Evolutionary conservation across 176 grass and related monocot genomes (phyloP).

Genomic region (Puya raimondii): DNA sequence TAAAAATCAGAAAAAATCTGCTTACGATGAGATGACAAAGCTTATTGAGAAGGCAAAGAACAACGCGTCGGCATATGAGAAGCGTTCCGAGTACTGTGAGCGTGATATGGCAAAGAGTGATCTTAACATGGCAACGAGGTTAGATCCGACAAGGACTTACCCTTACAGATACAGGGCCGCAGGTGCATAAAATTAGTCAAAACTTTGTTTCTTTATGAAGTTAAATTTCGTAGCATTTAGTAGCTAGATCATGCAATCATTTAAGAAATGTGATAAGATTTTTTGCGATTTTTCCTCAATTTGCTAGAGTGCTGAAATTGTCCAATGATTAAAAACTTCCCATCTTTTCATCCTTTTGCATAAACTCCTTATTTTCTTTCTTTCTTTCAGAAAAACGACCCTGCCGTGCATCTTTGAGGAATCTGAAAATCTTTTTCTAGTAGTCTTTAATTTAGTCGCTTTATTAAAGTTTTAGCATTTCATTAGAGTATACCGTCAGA

Average conservation of each 20-base stretch:
- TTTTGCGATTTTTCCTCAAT: neutral
- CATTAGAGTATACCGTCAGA: no score
- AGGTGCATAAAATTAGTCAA: constrained; percentile 28
- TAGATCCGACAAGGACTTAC: constrained; percentile 84
- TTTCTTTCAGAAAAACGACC: neutral
- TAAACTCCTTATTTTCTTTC: neutral
- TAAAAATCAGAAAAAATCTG: constrained; percentile 63
- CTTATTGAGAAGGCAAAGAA: constrained; percentile 75
- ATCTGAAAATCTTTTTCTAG: no score
- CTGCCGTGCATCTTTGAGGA: no score
- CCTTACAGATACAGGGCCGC: constrained; percentile 97
- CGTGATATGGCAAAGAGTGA: constrained; percentile 70
- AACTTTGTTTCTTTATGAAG: neutral
- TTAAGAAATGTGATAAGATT: neutral
- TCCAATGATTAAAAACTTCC: neutral
- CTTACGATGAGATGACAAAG: constrained; percentile 84
- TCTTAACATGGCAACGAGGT: constrained; percentile 53
- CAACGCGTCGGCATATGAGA: constrained; percentile 78
- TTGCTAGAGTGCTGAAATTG: neutral
- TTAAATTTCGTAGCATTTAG: no score
- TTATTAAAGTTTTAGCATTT: no score
- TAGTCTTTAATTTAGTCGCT: no score
- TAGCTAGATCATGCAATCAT: neutral
- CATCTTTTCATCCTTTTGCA: neutral
- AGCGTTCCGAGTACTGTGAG: constrained; percentile 86